Base-by-base conservation (phyloP, 106 monocot genomes). In the Narthecium ossifragum region DNA sequence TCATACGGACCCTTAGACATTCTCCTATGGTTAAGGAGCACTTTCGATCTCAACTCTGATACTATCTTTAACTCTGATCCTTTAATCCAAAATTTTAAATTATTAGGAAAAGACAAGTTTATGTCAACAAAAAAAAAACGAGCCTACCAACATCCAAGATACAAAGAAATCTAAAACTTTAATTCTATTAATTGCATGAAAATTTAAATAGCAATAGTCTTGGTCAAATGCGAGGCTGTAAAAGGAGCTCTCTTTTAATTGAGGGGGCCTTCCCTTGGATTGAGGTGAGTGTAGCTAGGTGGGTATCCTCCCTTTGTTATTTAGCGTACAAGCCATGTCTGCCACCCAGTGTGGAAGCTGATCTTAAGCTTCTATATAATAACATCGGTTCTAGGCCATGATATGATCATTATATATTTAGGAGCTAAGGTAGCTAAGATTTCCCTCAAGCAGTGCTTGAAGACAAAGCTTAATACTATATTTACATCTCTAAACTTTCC, bases 251-350 rank as follows among this genome's bases (percentile, higher is more conserved):
- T 27, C 54, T 29, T 14, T 30, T 11, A 26, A 7, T 34, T 57
- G 33, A 21, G 34, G 57, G 45, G 54, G 18, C 53, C 37, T 14
- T 54, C 30, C n/a, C 31, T 29, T 41, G 18, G 27, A 23, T 58
- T n/a, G 17, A n/a, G n/a, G n/a, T 29, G 31, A 33, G 26, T 63
- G 34, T 20, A 55, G 55, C 14, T 55, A 17, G 21, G 33, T 27
- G 13, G 21, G 30, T 62, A 49, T 45, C 48, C 33, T 31, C 21
- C 26, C 49, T 31, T 62, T 62, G 46, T 48, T 40, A 13, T 38
- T 26, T 38, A n/a, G 13, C 12, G 39, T 39, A 59, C 40, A 38
- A 59, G 7, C 39, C 22, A 59, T 60, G 43, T 27, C 43, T 60
- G 60, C 60, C 60, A 45, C 22, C 37, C 6, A 6, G 11, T 14